A percentile compares a stretch with the other conserved stretches of the same genome.
Conservation (phyloP, 2,329 filamentous ascomycete species). For the Pseudogymnoascus sp. region DNA sequence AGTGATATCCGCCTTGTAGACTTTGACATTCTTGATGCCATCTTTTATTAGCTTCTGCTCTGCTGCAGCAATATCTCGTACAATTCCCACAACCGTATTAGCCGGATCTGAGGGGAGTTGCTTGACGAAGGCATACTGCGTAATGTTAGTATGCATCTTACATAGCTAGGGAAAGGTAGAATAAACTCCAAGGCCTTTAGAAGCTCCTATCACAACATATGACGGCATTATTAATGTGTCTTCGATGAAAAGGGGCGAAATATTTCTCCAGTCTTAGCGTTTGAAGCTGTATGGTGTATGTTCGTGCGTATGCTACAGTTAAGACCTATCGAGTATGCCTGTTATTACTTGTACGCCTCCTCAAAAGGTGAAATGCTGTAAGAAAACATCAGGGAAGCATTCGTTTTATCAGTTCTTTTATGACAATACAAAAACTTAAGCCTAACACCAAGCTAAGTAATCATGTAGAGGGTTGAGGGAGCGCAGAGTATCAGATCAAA, state of each 20-base stretch:
- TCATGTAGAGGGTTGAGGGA: background rate
- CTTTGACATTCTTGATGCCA: slow-evolving; percentile 34
- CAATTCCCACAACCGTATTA: slow-evolving; percentile 39
- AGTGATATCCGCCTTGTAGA: slow-evolving; percentile 40
- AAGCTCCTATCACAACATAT: slow-evolving; percentile 2
- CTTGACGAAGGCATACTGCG: slow-evolving; percentile 41
- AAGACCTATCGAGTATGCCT: background rate
- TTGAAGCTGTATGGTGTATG: background rate
- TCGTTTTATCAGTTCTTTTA: background rate
- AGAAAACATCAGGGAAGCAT: background rate
- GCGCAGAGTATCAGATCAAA: background rate
- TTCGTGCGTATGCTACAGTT: background rate
- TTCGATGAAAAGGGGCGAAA: background rate
- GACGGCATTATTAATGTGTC: background rate
- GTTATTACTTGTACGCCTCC: background rate
- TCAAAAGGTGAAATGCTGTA: background rate
- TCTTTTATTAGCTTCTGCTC: slow-evolving; percentile 27
- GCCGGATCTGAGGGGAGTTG: slow-evolving; percentile 35
- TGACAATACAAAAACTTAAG: background rate
- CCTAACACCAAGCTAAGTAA: background rate
- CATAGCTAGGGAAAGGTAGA: background rate
- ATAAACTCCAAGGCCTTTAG: background rate
- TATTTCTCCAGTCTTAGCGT: background rate
- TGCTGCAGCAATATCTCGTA: slow-evolving; percentile 36
- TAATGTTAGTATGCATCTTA: background rate